phyloP scores from a whole-genome alignment of 1,284 basidiomycete species.

The Ustilago sp. region DNA sequence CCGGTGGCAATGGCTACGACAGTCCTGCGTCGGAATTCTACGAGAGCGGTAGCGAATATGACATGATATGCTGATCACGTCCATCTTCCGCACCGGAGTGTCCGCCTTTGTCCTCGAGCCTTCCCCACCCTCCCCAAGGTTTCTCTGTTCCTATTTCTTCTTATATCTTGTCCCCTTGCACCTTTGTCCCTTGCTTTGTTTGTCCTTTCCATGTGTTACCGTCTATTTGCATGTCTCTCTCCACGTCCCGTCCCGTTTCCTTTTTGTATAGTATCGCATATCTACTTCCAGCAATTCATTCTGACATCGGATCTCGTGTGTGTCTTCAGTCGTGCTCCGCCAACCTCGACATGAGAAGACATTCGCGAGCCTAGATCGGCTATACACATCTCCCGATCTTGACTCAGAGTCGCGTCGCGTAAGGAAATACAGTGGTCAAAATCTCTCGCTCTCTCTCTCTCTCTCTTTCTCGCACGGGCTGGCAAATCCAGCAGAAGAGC shows the following conservation, averaged over 20 bases:
- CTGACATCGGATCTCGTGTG: background rate
- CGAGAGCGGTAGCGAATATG: constrained; percentile 68
- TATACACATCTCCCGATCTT: background rate
- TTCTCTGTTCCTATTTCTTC: background rate
- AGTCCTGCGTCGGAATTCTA: constrained; percentile 62
- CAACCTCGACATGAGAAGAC: background rate
- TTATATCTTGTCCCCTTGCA: constrained; percentile 3
- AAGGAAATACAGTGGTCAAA: background rate
- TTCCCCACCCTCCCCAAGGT: background rate
- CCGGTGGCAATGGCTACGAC: constrained; percentile 58
- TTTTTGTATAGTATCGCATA: constrained; percentile 19
- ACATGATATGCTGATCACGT: constrained; percentile 41
- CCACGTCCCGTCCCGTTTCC: background rate
- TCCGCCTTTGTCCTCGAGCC: background rate
- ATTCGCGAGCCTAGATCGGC: too few species aligned
- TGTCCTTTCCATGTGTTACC: constrained; percentile 14
- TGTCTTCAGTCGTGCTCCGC: background rate
- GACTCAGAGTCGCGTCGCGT: background rate
- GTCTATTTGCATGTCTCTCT: constrained; percentile 12
- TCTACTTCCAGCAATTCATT: background rate
- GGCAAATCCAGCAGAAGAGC: background rate
- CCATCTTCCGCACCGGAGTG: background rate
- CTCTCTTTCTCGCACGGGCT: background rate
- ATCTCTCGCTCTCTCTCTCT: background rate
- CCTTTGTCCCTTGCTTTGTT: constrained; percentile 10